Conservation (phyloP, 1,139 yeast genomes). For the Candida dubliniensis region DNA sequence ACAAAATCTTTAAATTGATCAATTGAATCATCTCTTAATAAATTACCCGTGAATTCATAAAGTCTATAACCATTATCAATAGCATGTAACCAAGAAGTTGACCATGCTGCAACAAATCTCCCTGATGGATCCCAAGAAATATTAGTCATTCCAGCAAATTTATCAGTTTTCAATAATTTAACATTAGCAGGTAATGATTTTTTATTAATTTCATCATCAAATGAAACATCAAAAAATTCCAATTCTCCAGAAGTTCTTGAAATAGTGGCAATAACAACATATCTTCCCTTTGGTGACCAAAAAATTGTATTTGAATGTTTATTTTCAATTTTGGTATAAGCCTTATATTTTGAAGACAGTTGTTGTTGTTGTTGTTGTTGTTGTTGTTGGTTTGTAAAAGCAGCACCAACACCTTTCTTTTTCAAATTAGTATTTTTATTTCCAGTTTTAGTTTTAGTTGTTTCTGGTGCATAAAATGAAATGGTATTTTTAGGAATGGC, state of each 20-base stretch:
- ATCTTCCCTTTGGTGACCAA: constrained; percentile 96
- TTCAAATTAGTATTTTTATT: no score
- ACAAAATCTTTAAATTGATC: constrained; percentile 86
- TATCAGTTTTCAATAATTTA: constrained; percentile 62
- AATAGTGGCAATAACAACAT: constrained; percentile 73
- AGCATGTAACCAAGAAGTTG: constrained; percentile 81
- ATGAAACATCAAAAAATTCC: constrained; percentile 86
- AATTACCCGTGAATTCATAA: constrained; percentile 79
- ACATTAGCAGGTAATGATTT: constrained; percentile 55
- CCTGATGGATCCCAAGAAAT: constrained; percentile 97
- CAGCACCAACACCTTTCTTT: no score
- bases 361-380: no score
- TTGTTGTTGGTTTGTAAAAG: no score
- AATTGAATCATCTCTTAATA: constrained; percentile 70
- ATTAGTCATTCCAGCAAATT: constrained; percentile 79
- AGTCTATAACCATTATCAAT: constrained; percentile 89
- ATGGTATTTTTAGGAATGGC: constrained; percentile 71
- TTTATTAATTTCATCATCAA: constrained; percentile 59
- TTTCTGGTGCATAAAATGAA: constrained; percentile 86
- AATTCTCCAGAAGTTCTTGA: constrained; percentile 65
- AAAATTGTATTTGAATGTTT: constrained; percentile 71
- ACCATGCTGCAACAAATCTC: constrained; percentile 83
- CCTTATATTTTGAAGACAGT: constrained; percentile 29
- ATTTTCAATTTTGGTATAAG: constrained; percentile 51
- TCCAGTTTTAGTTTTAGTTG: constrained; percentile 91